These are phyloP conservation scores for Hawksworthiomyces lignivorus DNA, from an alignment of 2,329 filamentous ascomycete species.

Conservation along the genomic window DNA sequence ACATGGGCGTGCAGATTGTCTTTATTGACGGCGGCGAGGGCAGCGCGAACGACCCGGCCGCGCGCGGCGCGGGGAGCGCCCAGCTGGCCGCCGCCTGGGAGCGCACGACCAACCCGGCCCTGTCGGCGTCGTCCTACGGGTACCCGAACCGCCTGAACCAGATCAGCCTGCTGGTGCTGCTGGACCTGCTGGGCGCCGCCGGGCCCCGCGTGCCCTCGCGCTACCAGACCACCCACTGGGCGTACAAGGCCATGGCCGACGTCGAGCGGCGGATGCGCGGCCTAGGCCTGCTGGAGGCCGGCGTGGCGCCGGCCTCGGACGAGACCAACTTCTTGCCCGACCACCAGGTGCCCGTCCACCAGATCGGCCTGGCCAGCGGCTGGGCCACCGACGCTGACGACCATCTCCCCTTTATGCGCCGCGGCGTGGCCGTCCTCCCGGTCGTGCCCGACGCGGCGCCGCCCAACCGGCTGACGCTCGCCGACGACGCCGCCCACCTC, in stretches of 20 bases:
- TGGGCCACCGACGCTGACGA: conserved; percentile 59
- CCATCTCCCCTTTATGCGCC: conserved; percentile 67
- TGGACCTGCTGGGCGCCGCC: conserved; percentile 50
- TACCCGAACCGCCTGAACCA: conserved; percentile 63
- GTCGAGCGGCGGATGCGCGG: conserved; percentile 57
- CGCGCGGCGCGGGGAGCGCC: too few species aligned
- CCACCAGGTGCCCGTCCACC: conserved; percentile 23
- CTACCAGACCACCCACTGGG: conserved; percentile 76
- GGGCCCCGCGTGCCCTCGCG: conserved; percentile 62
- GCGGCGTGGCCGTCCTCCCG: conserved; percentile 69
- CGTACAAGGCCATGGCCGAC: conserved; percentile 58
- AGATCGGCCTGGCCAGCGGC: conserved; percentile 17
- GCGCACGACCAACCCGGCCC: conserved; percentile 52
- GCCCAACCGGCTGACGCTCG: conserved; percentile 61
- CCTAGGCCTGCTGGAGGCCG: conserved; percentile 43
- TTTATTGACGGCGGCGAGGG: conserved; percentile 81
- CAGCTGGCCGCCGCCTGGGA: conserved; percentile 70
- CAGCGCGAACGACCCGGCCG: too few species aligned
- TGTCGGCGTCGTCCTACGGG: conserved; percentile 52
- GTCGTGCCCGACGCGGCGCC: conserved; percentile 68
- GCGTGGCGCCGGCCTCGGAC: conserved; percentile 47
- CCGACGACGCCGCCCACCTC: conserved; percentile 66
- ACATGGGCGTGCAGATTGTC: conserved; percentile 71
- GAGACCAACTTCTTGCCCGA: conserved; percentile 6
- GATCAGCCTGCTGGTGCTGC: conserved; percentile 77